These are phyloP conservation scores for Parasarocladium wereldwijsianum DNA, from an alignment of 2,329 filamentous ascomycete genomes.

Conservation along the genomic window DNA sequence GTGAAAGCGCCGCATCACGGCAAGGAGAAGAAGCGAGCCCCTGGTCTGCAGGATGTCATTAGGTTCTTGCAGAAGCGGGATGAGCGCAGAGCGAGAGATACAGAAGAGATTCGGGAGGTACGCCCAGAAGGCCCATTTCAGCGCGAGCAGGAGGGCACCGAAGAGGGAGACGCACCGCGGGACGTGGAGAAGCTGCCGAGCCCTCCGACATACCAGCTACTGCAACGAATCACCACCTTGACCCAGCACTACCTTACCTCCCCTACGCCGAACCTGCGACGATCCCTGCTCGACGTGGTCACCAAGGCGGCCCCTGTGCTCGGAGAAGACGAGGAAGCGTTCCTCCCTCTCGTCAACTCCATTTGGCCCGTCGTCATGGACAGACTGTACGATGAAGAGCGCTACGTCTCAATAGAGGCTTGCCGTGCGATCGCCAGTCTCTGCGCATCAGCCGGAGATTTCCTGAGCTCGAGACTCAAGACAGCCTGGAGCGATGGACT, in stretches of 20 bases:
- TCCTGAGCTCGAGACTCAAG: conserved; percentile 62
- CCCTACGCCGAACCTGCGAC: conserved; percentile 62
- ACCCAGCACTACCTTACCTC: conserved; percentile 87
- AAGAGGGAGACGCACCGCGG: conserved; percentile 18
- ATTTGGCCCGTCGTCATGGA: conserved; percentile 73
- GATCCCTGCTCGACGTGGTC: conserved; percentile 65
- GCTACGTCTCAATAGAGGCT: conserved; percentile 55
- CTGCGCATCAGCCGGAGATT: conserved; percentile 62
- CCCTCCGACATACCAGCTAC: conserved; percentile 65
- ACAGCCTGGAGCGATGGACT: conserved; percentile 52
- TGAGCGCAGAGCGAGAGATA: conserved; percentile 17
- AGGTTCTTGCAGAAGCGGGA: conserved; percentile 47
- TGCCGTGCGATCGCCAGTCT: conserved; percentile 54
- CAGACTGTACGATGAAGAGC: conserved; percentile 51
- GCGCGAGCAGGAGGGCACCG: conserved; percentile 14
- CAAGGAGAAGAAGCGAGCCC: conserved; percentile 18
- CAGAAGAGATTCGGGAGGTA: conserved; percentile 18
- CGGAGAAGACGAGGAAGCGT: conserved; percentile 62
- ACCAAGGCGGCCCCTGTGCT: conserved; percentile 58
- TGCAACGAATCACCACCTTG: conserved; percentile 66
- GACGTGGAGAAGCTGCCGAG: conserved; percentile 44
- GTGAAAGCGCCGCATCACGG: conserved; percentile 25
- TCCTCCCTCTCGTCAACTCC: conserved; percentile 77
- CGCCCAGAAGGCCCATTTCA: conserved; percentile 21
- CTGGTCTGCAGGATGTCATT: conserved; percentile 29